Conservation (phyloP, 1,284 basidiomycete genomes). For the Boletus chippewaensis region DNA sequence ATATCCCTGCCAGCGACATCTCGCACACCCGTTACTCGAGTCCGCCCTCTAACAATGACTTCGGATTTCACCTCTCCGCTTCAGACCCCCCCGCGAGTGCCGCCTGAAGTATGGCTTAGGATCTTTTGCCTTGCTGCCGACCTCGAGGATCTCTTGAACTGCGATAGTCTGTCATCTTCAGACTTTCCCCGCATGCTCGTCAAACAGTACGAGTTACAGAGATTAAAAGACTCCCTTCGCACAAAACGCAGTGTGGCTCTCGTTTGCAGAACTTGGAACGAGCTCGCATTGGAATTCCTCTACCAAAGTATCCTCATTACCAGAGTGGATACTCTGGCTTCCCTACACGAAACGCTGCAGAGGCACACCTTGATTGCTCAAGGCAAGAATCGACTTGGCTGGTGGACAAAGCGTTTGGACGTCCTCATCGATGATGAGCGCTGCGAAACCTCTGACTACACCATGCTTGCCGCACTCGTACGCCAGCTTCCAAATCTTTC, state of each 20-base stretch:
- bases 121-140: constrained; percentile 24
- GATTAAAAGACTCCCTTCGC: constrained; percentile 21
- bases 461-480: constrained; percentile 21
- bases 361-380: constrained; percentile 2
- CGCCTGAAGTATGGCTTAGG: constrained; percentile 29
- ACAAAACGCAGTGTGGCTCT: constrained; percentile 22
- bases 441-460: constrained; percentile 24
- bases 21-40: background rate
- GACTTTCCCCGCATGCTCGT: constrained; percentile 20
- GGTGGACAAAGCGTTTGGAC: constrained; percentile 29
- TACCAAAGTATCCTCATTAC: constrained; percentile 25
- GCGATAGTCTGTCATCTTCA: constrained; percentile 5
- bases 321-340: constrained; percentile 15
- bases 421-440: constrained; percentile 26
- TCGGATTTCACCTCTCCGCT: background rate
- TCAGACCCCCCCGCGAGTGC: constrained; percentile 11
- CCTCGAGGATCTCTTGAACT: constrained; percentile 10
- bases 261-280: constrained; percentile 25
- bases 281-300: constrained; percentile 20
- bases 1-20: background rate
- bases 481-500: constrained; percentile 25
- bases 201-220: constrained; percentile 14
- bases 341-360: constrained; percentile 16
- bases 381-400: constrained; percentile 16
- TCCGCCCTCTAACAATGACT: constrained; percentile 12